phyloP scores from a whole-genome alignment of 1,139 yeast genomes.

The Candida anutae region DNA sequence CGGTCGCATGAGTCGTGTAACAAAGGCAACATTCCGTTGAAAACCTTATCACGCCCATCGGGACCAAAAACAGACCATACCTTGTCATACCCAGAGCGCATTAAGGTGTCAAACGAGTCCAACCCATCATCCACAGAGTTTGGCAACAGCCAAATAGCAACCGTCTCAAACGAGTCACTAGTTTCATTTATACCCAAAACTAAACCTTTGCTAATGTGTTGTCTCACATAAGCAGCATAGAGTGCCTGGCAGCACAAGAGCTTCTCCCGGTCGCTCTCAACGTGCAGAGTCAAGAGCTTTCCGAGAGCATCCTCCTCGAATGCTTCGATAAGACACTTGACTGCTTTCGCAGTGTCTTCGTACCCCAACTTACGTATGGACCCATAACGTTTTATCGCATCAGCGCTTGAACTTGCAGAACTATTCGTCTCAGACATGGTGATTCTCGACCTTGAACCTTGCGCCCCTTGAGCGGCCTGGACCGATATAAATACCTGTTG shows the following conservation, averaged over 20 bases:
- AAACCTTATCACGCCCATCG: slow-evolving; percentile 48
- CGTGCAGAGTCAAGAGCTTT: slow-evolving; percentile 35
- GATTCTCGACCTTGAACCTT: too few species aligned
- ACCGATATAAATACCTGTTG: too few species aligned
- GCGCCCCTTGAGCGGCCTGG: too few species aligned
- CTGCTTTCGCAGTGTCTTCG: slow-evolving; percentile 48
- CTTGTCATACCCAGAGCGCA: slow-evolving; percentile 51
- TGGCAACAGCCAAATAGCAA: slow-evolving; percentile 57
- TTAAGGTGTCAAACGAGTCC: slow-evolving; percentile 39
- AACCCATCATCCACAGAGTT: slow-evolving; percentile 36
- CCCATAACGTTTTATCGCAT: slow-evolving; percentile 1
- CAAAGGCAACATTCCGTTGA: slow-evolving; percentile 49
- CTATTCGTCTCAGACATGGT: too few species aligned
- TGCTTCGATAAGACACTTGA: slow-evolving; percentile 42
- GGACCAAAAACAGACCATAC: slow-evolving; percentile 45
- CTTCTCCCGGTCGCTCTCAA: slow-evolving; percentile 28
- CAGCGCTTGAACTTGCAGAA: too few species aligned
- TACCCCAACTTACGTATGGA: slow-evolving; percentile 16
- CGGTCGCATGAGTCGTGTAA: slow-evolving; percentile 44
- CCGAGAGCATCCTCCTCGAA: slow-evolving; percentile 49
- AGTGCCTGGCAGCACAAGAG: slow-evolving; percentile 37
- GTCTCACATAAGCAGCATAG: slow-evolving; percentile 50
- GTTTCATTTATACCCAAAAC: slow-evolving; percentile 42
- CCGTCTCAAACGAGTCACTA: slow-evolving; percentile 49
- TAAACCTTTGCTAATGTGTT: slow-evolving; percentile 50